Evolutionary conservation across 306 rosid species (phyloP).

Genomic region (Crataegus laevigata): DNA sequence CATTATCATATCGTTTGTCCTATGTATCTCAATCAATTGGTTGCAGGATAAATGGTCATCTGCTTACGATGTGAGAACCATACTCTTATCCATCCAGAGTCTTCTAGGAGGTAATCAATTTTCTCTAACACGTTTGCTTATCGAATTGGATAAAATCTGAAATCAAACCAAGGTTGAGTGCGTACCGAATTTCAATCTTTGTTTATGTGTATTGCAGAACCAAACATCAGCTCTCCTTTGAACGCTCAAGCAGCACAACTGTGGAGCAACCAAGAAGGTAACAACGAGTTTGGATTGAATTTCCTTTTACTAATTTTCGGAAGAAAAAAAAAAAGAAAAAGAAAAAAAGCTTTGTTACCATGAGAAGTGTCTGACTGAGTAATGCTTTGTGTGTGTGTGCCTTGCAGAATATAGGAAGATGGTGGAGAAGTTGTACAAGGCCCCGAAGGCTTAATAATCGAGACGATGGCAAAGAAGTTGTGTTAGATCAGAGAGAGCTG

Average conservation of each 20-base stretch:
- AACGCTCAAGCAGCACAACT: constrained; percentile 91
- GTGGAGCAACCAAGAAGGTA: constrained; percentile 95
- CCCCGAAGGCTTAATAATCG: constrained; percentile 32
- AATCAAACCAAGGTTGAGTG: background rate
- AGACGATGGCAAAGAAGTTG: background rate
- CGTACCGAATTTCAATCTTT: background rate
- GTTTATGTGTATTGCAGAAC: constrained; percentile 39
- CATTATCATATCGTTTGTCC: background rate
- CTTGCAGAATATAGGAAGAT: constrained; percentile 75
- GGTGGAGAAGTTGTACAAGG: constrained; percentile 86
- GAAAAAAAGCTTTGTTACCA: too few species aligned
- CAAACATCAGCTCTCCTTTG: constrained; percentile 83
- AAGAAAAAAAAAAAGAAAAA: background rate
- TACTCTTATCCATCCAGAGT: constrained; percentile 72
- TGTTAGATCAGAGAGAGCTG: background rate
- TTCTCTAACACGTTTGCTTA: background rate
- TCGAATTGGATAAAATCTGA: background rate
- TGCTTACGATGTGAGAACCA: constrained; percentile 77
- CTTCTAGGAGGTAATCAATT: constrained; percentile 71
- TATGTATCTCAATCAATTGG: background rate
- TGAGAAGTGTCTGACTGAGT: constrained; percentile 8
- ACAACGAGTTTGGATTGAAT: background rate
- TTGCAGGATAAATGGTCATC: constrained; percentile 81
- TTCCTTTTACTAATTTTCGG: background rate
- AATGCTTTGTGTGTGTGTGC: background rate